Conservation (phyloP, 768 basidiomycete genomes). For the Naganishia randhawae region DNA sequence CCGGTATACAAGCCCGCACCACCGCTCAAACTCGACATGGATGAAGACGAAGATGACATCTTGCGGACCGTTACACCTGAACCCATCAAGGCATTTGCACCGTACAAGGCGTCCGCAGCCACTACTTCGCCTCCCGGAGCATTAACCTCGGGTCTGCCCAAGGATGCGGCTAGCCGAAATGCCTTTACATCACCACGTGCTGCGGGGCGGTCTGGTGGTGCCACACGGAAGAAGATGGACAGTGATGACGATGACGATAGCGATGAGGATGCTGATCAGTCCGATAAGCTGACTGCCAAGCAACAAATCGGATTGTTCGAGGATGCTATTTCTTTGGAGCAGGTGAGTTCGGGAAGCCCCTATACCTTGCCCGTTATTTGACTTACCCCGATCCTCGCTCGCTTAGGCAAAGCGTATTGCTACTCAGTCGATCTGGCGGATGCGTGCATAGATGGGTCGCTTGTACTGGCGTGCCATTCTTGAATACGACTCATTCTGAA, state of each 20-base stretch:
- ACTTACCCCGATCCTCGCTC: background rate
- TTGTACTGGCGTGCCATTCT: background rate
- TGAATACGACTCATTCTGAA: background rate
- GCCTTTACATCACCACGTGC: slow-evolving; percentile 22
- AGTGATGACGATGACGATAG: slow-evolving; percentile 73
- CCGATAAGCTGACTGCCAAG: slow-evolving; percentile 51
- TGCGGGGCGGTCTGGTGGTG: slow-evolving; percentile 36
- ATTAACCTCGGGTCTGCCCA: slow-evolving; percentile 32
- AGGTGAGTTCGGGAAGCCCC: slow-evolving; percentile 56
- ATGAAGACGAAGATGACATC: slow-evolving; percentile 57
- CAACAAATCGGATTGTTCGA: slow-evolving; percentile 75
- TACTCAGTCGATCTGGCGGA: slow-evolving; percentile 31
- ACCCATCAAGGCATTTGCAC: slow-evolving; percentile 35
- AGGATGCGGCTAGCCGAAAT: slow-evolving; percentile 33
- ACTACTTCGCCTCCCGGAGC: slow-evolving; percentile 57
- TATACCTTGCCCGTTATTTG: background rate
- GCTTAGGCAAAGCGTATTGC: slow-evolving; percentile 29
- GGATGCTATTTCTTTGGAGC: slow-evolving; percentile 85
- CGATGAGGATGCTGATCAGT: slow-evolving; percentile 56
- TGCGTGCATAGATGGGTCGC: slow-evolving; percentile 22
- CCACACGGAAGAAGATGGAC: slow-evolving; percentile 53
- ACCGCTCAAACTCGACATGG: slow-evolving; percentile 51
- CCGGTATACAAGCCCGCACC: slow-evolving; percentile 77
- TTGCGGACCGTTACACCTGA: background rate
- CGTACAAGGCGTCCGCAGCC: slow-evolving; percentile 60